phyloP scores from a whole-genome alignment of 257 asterid species.

The Solanum corneliomulleri region DNA sequence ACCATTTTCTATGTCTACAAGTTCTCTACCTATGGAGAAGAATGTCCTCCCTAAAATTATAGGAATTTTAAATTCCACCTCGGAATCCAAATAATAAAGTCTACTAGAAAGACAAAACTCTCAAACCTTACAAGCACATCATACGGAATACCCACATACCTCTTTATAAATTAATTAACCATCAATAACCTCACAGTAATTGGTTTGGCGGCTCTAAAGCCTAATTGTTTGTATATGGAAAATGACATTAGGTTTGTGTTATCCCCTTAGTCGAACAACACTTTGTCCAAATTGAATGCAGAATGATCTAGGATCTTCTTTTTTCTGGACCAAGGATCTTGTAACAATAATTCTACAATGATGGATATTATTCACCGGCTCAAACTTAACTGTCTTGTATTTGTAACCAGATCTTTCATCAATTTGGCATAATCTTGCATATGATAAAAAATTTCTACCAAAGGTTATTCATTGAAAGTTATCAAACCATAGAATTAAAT shows the following conservation, averaged over 20 bases:
- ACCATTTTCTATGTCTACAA: not conserved
- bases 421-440: not conserved
- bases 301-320: not conserved
- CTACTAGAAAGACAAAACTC: not conserved
- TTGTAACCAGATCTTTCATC: not conserved
- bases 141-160: not conserved
- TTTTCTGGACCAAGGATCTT: not conserved
- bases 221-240: too few relatives aligned
- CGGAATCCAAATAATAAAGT: not conserved
- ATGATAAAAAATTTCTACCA: not conserved
- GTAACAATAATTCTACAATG: not conserved
- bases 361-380: not conserved
- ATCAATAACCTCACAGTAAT: not conserved
- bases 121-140: not conserved
- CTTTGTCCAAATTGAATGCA: too few relatives aligned
- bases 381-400: not conserved
- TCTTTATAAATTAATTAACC: too few relatives aligned
- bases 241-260: not conserved
- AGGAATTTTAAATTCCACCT: not conserved
- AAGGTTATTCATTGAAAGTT: not conserved
- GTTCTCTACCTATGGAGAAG: not conserved
- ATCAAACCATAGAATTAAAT: not conserved
- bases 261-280: too few relatives aligned
- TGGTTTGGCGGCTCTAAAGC: not conserved
- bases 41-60: not conserved